A percentile compares a stretch with the other conserved stretches of the same genome.
phyloP scores from a whole-genome alignment of 2,329 filamentous ascomycete species.

The Ophiostoma novo-ulmi region DNA sequence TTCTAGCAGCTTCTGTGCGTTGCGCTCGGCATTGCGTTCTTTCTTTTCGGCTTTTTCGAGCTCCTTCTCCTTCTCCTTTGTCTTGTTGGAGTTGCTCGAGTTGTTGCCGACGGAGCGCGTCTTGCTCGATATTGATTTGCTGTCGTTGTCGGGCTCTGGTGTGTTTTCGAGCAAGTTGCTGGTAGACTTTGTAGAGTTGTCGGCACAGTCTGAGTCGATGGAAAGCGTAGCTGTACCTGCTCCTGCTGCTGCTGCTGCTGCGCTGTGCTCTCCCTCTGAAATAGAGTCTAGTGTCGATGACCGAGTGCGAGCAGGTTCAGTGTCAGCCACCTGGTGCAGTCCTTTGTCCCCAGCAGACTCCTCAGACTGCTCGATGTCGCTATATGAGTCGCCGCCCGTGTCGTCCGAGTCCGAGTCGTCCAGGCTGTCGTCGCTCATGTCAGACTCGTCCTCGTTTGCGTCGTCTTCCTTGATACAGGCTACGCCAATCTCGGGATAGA shows the following conservation, averaged over 20 bases:
- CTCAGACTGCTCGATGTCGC: slow-evolving; percentile 28
- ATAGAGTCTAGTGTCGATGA: not conserved
- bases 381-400: slow-evolving; percentile 24
- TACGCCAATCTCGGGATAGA: slow-evolving; percentile 19
- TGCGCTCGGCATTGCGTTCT: slow-evolving; percentile 28
- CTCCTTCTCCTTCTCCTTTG: not conserved
- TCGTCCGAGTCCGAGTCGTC: slow-evolving; percentile 8
- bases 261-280: not conserved
- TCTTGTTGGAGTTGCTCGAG: not conserved
- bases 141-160: slow-evolving; percentile 23
- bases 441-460: not conserved
- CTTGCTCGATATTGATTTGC: slow-evolving; percentile 37
- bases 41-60: not conserved
- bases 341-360: not conserved
- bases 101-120: slow-evolving; percentile 26
- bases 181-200: slow-evolving; percentile 24
- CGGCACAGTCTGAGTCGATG: slow-evolving; percentile 28
- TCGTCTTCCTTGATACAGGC: not conserved
- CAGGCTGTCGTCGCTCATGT: not conserved
- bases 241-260: not conserved
- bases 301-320: not conserved
- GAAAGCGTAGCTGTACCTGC: not conserved
- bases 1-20: slow-evolving; percentile 54
- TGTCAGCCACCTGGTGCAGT: not conserved
- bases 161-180: slow-evolving; percentile 26